Conservation (phyloP, 192 early-diverging fungal genomes). For the Podochytrium sp. region DNA sequence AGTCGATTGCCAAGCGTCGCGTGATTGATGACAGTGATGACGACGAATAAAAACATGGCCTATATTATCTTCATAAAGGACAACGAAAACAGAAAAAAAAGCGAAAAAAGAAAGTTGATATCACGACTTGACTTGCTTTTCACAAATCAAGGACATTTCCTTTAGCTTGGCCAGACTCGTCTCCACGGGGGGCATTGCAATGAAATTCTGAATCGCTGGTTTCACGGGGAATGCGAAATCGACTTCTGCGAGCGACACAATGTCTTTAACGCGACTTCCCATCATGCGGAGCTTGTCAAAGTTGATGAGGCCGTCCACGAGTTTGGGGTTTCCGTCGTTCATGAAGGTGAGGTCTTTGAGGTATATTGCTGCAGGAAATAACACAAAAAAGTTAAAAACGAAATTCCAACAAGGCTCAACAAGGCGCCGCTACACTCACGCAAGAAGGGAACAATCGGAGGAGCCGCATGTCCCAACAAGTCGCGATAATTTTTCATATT, state of each 20-base stretch:
- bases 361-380: constrained; percentile 50
- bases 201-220: constrained; percentile 57
- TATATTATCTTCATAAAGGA: too few species aligned
- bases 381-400: constrained; percentile 63
- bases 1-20: constrained; percentile 29
- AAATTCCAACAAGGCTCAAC: too few species aligned
- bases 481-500: constrained; percentile 72
- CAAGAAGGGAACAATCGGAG: constrained; percentile 65
- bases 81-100: too few species aligned
- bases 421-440: too few species aligned
- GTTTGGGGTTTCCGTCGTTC: constrained; percentile 71
- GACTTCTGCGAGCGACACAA: constrained; percentile 40
- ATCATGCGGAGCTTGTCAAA: constrained; percentile 69
- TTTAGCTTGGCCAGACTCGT: constrained; percentile 52
- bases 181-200: constrained; percentile 57
- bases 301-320: constrained; percentile 59
- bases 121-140: constrained; percentile 30
- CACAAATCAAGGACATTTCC: constrained; percentile 50
- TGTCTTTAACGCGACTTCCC: constrained; percentile 59
- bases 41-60: constrained; percentile 23
- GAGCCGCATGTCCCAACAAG: constrained; percentile 47
- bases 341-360: constrained; percentile 78
- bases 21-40: constrained; percentile 46
- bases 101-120: constrained; percentile 10
- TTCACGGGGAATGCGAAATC: constrained; percentile 49